Evolutionary conservation across 306 rosid species (phyloP), one percentile per base, ranked within the genome.

Genomic region (Prunus padus): DNA sequence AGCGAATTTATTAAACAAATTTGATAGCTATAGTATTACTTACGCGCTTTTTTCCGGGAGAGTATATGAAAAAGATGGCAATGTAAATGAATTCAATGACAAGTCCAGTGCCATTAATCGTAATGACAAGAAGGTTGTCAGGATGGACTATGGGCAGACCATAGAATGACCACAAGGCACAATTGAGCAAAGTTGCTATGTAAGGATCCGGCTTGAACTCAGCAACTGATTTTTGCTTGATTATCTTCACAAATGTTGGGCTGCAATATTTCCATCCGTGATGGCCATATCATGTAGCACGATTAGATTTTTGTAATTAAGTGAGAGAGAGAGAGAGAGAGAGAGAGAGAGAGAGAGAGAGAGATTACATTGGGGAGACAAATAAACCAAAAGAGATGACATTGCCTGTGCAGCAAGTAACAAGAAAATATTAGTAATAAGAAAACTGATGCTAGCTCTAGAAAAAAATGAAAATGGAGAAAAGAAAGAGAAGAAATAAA

Each of bases 201-300:
- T 88, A 92, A 2, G 96, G 93, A 52, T 85, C 86, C 7, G 91
- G 86, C 86, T 84, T 88, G 86, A 88, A 92, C n/a, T 88, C 96
- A 46, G 84, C 89, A 54, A 89, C 97, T 7, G 86, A 16, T 67
- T 82, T 89, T 8, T 79, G 78, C 89, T 82, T 85, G 4, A 78
- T 60, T 20, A 91, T 89, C 33, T 65, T 59, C 20, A 56, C 37
- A 72, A 89, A 86, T 8, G 93, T 89, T 54, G 93, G 91, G 8
- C 90, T 89, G 89, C 47, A 59, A 73, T 8, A 67, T 49, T 18
- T 16, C 40, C 3, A 72, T 11, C 22, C 4, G 9, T n/a, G 11
- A n/a, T 56, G 45, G 3, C 45, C 45, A 40, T n/a, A n/a, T n/a
- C 22, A n/a, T n/a, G 4, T 54, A 18, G 10, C 23, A 19, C 9